Conservation (phyloP, 495 filamentous ascomycete genomes). For the Stereocaulon alpinum region DNA sequence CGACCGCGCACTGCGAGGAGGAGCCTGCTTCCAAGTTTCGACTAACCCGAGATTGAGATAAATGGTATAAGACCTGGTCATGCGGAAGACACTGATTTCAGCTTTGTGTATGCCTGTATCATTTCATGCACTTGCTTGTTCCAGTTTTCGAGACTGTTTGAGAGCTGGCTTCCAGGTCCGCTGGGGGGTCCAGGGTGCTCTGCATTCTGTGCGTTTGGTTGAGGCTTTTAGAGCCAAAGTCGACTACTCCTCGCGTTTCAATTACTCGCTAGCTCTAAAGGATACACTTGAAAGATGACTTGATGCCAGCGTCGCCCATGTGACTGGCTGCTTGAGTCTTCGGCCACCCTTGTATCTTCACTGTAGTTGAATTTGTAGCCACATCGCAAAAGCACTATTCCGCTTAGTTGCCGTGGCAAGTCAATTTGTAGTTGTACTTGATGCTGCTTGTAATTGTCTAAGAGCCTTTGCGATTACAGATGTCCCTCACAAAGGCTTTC, state of each 20-base stretch:
- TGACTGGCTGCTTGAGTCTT: too few species aligned
- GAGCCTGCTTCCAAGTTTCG: constrained; percentile 15
- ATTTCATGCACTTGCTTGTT: background rate
- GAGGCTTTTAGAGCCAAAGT: background rate
- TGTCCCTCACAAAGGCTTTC: too few species aligned
- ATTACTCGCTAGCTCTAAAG: background rate
- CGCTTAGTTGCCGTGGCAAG: background rate
- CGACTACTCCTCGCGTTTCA: background rate
- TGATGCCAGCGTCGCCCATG: background rate
- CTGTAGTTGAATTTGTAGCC: background rate
- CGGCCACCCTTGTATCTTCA: too few species aligned
- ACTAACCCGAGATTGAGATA: background rate
- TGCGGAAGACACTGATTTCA: too few species aligned
- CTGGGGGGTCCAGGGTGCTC: background rate
- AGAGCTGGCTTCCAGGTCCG: background rate
- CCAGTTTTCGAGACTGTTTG: background rate
- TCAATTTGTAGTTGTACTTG: background rate
- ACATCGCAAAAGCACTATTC: background rate
- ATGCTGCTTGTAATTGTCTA: too few species aligned
- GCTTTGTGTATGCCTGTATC: background rate
- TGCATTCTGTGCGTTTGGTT: background rate
- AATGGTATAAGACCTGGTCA: too few species aligned
- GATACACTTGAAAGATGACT: too few species aligned
- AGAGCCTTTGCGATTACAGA: too few species aligned
- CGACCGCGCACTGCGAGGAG: constrained; percentile 12